Percentiles rank a stretch among this genome's conserved stretches.
phyloP scores from a whole-genome alignment of 75 land plant genomes.

The Pinus albicaulis region DNA sequence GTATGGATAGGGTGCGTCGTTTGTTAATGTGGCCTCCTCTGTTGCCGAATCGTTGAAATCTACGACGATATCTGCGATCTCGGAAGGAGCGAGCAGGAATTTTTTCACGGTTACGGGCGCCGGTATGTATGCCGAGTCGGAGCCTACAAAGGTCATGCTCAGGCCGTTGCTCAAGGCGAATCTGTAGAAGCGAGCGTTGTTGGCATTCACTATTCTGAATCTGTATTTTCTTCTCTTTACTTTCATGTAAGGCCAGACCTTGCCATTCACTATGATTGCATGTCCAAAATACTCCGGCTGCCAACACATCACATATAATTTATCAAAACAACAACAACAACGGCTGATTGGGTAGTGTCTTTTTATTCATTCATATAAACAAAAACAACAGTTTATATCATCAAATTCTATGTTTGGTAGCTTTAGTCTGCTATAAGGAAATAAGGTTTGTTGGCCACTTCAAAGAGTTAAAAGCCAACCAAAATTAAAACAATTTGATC shows the following conservation, averaged over 20 bases:
- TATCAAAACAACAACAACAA: too few species aligned
- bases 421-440: too few species aligned
- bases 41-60: conserved; percentile 20
- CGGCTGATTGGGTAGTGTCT: too few species aligned
- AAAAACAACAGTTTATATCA: too few species aligned
- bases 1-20: conserved; percentile 27
- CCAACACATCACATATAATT: not conserved
- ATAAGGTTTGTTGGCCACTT: too few species aligned
- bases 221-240: conserved; percentile 29
- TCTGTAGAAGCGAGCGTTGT: conserved; percentile 33
- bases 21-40: conserved; percentile 8
- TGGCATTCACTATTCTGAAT: conserved; percentile 28
- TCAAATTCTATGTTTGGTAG: too few species aligned
- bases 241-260: conserved; percentile 39
- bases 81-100: conserved; percentile 30
- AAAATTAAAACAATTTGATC: too few species aligned
- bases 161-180: conserved; percentile 23
- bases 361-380: too few species aligned
- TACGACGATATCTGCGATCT: conserved; percentile 24
- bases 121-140: conserved; percentile 28
- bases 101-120: conserved; percentile 2
- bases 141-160: conserved; percentile 21
- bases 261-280: conserved; percentile 39
- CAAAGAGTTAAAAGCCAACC: too few species aligned
- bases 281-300: conserved; percentile 50